Evolutionary conservation across 192 early-diverging fungal genomes (phyloP).

Genomic region (Entomortierella chlamydospora): DNA sequence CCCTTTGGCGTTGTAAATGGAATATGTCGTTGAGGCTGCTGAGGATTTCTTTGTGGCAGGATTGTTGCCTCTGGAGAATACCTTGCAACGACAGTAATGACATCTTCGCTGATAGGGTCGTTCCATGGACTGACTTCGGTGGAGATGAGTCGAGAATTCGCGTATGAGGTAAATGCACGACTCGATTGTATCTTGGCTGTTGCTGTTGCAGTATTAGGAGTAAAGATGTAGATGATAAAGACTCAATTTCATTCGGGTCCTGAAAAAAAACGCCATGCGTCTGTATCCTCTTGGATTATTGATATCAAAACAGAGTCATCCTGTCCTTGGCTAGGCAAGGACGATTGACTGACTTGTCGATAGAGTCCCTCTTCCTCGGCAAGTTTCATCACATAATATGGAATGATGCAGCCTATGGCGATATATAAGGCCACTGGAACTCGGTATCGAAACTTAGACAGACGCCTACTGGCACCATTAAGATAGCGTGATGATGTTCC

Average conservation of each 20-base stretch:
- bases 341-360: conserved; percentile 4
- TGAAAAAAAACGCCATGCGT: conserved; percentile 29
- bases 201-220: not conserved
- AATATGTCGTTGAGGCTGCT: not conserved
- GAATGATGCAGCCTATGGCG: conserved; percentile 43
- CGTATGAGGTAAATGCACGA: not conserved
- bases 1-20: not conserved
- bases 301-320: not conserved
- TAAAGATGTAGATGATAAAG: not conserved
- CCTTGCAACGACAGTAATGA: not conserved
- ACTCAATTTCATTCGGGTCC: not conserved
- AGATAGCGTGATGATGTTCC: conserved; percentile 9
- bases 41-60: conserved; percentile 10
- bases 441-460: conserved; percentile 33
- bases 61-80: not conserved
- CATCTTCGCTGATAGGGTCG: not conserved
- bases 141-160: not conserved
- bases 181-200: not conserved
- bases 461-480: not conserved
- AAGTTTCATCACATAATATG: conserved; percentile 49
- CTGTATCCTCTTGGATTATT: conserved; percentile 18
- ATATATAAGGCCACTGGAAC: conserved; percentile 14
- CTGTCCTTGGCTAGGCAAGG: too few relatives aligned
- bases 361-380: conserved; percentile 22
- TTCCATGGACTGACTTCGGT: not conserved